A percentile compares a stretch with the other conserved stretches of the same genome.
phyloP scores from a whole-genome alignment of 768 basidiomycete species.

The Lentinula guzmanii region DNA sequence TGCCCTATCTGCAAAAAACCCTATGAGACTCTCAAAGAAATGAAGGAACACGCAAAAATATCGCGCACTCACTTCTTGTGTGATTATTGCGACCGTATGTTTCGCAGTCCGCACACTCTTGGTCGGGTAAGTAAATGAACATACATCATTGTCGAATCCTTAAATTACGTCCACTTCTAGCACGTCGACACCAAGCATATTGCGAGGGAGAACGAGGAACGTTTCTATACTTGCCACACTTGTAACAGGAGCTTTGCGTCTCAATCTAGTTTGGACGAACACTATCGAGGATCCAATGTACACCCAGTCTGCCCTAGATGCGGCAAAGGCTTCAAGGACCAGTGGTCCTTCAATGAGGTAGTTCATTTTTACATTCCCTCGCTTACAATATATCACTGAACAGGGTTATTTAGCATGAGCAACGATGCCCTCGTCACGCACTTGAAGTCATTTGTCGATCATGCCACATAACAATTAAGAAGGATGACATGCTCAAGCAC shows the following conservation, averaged over 20 bases:
- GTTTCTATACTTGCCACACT: background rate
- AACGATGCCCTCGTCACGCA: background rate
- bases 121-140: background rate
- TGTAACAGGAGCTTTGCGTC: background rate
- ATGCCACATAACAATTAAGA: background rate
- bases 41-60: background rate
- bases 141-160: background rate
- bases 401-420: background rate
- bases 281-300: slow-evolving; percentile 1
- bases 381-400: background rate
- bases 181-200: background rate
- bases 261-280: background rate
- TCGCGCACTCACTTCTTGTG: background rate
- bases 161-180: background rate
- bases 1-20: background rate
- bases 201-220: too few relatives aligned
- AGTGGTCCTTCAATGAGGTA: background rate
- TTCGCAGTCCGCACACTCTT: background rate
- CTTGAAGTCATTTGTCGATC: background rate
- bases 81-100: background rate
- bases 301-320: background rate
- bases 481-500: background rate
- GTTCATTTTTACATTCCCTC: too few relatives aligned
- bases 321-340: background rate
- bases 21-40: background rate